Evolutionary conservation across 176 grass and related monocot genomes (phyloP).

Genomic region (Bonia amplexicaulis): DNA sequence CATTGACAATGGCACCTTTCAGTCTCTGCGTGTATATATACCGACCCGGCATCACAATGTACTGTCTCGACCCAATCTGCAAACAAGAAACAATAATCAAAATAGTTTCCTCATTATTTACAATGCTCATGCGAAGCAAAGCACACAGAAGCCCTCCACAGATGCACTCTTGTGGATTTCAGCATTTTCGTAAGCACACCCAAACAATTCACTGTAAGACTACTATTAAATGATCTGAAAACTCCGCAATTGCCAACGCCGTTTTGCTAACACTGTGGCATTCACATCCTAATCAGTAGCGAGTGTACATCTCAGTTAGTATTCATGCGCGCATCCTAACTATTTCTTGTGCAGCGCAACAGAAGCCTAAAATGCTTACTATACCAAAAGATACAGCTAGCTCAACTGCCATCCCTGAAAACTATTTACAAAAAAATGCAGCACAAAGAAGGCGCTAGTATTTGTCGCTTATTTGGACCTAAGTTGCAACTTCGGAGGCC

Average conservation of each 20-base stretch:
- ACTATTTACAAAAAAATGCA: background rate
- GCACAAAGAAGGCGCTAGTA: background rate
- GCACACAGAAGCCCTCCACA: background rate
- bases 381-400: background rate
- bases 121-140: background rate
- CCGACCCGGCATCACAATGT: constrained; percentile 59
- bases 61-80: constrained; percentile 57
- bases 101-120: constrained; percentile 28
- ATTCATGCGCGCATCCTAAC: background rate
- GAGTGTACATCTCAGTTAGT: background rate
- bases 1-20: constrained; percentile 72
- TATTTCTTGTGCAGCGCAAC: background rate
- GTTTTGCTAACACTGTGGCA: background rate
- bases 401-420: background rate
- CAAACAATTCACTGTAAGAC: background rate
- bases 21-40: constrained; percentile 69
- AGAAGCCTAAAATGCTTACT: background rate
- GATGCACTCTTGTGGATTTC: background rate
- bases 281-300: background rate
- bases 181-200: background rate
- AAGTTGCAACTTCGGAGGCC: background rate
- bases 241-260: background rate
- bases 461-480: background rate
- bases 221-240: background rate
- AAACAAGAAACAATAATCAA: constrained; percentile 17